Percentiles rank a stretch among this genome's conserved stretches.
These are phyloP conservation scores for Metarhizium brunneum DNA, from an alignment of 2,329 filamentous ascomycete species.

Conservation along the genomic window DNA sequence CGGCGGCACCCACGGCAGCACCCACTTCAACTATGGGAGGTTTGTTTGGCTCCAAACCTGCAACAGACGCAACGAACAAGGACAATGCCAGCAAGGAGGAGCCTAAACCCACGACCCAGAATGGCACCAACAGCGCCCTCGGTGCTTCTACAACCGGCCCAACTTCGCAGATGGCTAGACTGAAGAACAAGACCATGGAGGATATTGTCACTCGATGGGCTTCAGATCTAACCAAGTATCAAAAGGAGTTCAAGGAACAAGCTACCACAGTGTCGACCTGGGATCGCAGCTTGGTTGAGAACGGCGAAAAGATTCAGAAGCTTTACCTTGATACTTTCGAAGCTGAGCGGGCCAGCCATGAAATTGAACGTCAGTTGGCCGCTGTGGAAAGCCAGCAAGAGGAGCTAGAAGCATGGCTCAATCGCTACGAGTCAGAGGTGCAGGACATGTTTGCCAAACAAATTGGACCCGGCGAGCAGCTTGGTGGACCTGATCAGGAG, in stretches of 20 bases:
- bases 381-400: slow-evolving; percentile 88
- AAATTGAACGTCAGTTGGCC: slow-evolving; percentile 86
- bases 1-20: slow-evolving; percentile 18
- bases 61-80: slow-evolving; percentile 17
- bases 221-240: slow-evolving; percentile 87
- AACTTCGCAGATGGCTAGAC: slow-evolving; percentile 72
- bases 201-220: slow-evolving; percentile 98
- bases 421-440: slow-evolving; percentile 85
- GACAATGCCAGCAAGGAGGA: slow-evolving; percentile 13
- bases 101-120: slow-evolving; percentile 19
- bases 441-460: slow-evolving; percentile 79
- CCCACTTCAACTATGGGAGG: slow-evolving; percentile 11
- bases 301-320: slow-evolving; percentile 90
- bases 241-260: slow-evolving; percentile 91
- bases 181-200: slow-evolving; percentile 99
- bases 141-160: slow-evolving; percentile 73
- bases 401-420: slow-evolving; percentile 79
- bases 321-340: slow-evolving; percentile 88
- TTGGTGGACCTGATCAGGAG: slow-evolving; percentile 88
- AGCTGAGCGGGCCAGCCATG: slow-evolving; percentile 82
- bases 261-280: slow-evolving; percentile 79
- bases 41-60: slow-evolving; percentile 25
- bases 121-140: slow-evolving; percentile 32
- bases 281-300: slow-evolving; percentile 89
- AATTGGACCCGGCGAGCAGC: slow-evolving; percentile 62